phyloP scores from a whole-genome alignment of 805 yeast genomes.

The Kazachstania africana region DNA sequence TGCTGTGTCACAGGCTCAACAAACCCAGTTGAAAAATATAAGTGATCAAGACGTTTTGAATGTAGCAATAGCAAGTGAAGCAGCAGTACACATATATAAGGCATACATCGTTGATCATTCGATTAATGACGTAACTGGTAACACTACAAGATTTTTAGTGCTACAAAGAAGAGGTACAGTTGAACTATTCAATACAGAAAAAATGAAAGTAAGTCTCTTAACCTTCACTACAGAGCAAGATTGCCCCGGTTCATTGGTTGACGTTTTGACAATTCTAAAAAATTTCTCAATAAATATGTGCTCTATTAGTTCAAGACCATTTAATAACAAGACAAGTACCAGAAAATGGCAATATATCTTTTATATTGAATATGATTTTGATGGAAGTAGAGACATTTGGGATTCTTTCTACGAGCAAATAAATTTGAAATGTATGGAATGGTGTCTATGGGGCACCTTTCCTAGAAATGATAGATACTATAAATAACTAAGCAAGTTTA shows the following conservation, averaged over 20 bases:
- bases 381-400: constrained; percentile 21
- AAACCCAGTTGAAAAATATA: constrained; percentile 13
- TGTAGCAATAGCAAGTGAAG: constrained; percentile 64
- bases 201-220: constrained; percentile 35
- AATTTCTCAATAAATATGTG: constrained; percentile 49
- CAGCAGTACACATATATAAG: constrained; percentile 51
- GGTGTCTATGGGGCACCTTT: constrained; percentile 51
- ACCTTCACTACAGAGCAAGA: constrained; percentile 56
- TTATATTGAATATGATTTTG: constrained; percentile 48
- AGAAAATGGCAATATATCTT: constrained; percentile 69
- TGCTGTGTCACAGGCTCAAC: constrained; percentile 59
- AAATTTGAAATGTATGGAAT: constrained; percentile 32
- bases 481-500: constrained; percentile 3
- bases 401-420: constrained; percentile 32
- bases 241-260: constrained; percentile 65
- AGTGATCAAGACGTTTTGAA: constrained; percentile 22
- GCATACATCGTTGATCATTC: constrained; percentile 42
- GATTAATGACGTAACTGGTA: constrained; percentile 62
- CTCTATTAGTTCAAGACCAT: constrained; percentile 70
- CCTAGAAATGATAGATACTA: constrained; percentile 34
- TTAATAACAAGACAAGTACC: constrained; percentile 16
- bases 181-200: not conserved
- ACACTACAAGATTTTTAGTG: constrained; percentile 78
- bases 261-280: constrained; percentile 48
- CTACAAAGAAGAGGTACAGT: constrained; percentile 32